These are phyloP conservation scores for Xylaria multiplex DNA, from an alignment of 2,329 filamentous ascomycete genomes.

Conservation along the genomic window DNA sequence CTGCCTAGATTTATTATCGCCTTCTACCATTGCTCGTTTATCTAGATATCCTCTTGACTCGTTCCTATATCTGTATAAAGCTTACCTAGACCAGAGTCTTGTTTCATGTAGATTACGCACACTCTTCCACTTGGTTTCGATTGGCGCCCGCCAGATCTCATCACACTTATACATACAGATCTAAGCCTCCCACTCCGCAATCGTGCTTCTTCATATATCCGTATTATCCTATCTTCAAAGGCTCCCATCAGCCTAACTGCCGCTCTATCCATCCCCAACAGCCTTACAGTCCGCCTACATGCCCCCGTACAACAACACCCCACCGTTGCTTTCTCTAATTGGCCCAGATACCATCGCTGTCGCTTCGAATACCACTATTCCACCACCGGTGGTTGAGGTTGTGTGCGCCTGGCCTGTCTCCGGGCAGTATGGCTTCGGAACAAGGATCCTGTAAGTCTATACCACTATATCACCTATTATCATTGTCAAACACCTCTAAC, in stretches of 20 bases:
- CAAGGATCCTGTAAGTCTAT: constrained; percentile 51
- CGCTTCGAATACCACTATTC: constrained; percentile 42
- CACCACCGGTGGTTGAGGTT: constrained; percentile 45
- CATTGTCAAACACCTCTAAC: constrained; percentile 18
- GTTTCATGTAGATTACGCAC: constrained; percentile 11
- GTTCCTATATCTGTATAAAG: constrained; percentile 2
- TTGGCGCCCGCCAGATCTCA: constrained; percentile 9
- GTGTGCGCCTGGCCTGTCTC: constrained; percentile 57
- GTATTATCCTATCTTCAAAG: background rate
- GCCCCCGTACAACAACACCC: constrained; percentile 50
- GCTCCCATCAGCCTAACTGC: constrained; percentile 18
- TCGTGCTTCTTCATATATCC: constrained; percentile 21
- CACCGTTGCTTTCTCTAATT: constrained; percentile 45
- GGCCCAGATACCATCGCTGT: constrained; percentile 30
- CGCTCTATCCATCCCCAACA: constrained; percentile 13
- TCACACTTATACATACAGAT: constrained; percentile 8
- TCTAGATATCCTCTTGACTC: background rate
- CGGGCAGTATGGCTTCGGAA: constrained; percentile 55
- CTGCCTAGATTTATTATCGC: background rate
- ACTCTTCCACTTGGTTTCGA: constrained; percentile 12
- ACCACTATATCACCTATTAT: background rate
- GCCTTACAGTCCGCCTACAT: constrained; percentile 41
- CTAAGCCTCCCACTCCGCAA: constrained; percentile 34
- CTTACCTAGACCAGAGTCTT: constrained; percentile 1
- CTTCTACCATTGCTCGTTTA: background rate